These are phyloP conservation scores for Amanita rimosa DNA, from an alignment of 768 basidiomycete genomes.

Conservation along the genomic window DNA sequence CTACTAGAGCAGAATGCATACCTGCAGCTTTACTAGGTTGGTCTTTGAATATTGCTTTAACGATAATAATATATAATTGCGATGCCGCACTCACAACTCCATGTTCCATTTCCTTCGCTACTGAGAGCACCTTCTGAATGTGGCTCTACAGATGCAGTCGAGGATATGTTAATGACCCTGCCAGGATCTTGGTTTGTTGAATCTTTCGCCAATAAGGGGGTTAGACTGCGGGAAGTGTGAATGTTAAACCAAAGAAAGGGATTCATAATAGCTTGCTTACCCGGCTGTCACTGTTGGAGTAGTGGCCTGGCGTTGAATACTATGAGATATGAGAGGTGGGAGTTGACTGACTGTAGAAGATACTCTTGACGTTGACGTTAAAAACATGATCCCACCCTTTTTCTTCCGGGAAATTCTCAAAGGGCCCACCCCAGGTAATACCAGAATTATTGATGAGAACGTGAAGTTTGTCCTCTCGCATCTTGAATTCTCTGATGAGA, in stretches of 20 bases:
- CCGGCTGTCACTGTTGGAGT: conserved; percentile 6
- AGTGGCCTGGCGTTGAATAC: conserved; percentile 1
- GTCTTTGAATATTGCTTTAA: conserved; percentile 29
- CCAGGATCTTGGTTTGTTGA: conserved; percentile 54
- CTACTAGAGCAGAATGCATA: conserved; percentile 9
- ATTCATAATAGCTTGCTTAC: background rate
- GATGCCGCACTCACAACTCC: conserved; percentile 57
- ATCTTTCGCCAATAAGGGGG: conserved; percentile 55
- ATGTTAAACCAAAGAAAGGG: background rate
- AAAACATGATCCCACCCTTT: conserved; percentile 83
- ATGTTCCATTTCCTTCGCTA: conserved; percentile 49
- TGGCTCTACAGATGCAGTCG: conserved; percentile 47
- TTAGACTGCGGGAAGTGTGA: conserved; percentile 23
- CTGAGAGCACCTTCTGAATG: conserved; percentile 39
- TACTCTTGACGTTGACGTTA: conserved; percentile 75
- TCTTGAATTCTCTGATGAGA: conserved; percentile 56
- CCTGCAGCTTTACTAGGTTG: conserved; percentile 78
- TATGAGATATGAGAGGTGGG: background rate
- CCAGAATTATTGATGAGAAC: conserved; percentile 82
- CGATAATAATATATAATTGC: background rate
- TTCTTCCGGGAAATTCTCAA: conserved; percentile 61
- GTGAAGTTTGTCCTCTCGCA: conserved; percentile 62
- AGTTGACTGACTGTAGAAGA: conserved; percentile 61
- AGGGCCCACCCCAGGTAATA: conserved; percentile 67
- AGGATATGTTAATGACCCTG: conserved; percentile 78